These are phyloP conservation scores for Globisporangium spinosum DNA, from an alignment of 352 stramenopile genomes.

Conservation along the genomic window DNA sequence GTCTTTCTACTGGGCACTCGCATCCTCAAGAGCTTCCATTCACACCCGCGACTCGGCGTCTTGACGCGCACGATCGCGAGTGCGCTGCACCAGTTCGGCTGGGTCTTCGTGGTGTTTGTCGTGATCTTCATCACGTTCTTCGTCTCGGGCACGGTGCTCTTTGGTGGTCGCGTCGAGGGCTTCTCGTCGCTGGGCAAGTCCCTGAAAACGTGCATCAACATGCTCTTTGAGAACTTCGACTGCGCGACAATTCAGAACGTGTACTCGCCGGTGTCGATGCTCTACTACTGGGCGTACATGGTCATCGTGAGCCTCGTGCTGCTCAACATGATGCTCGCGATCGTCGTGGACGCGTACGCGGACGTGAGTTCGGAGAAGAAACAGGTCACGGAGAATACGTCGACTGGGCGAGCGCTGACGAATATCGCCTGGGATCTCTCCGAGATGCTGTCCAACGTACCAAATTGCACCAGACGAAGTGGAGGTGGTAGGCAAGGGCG, in stretches of 20 bases:
- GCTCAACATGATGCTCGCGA: conserved; percentile 74
- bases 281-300: conserved; percentile 73
- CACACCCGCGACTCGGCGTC: conserved; percentile 52
- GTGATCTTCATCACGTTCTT: conserved; percentile 57
- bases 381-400: conserved; percentile 23
- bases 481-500: not conserved
- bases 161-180: conserved; percentile 44
- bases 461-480: not conserved
- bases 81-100: conserved; percentile 43
- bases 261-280: conserved; percentile 36
- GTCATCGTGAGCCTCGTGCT: conserved; percentile 58
- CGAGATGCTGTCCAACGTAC: not conserved
- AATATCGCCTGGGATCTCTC: conserved; percentile 24
- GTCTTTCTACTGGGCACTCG: conserved; percentile 35
- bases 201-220: conserved; percentile 58
- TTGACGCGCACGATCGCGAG: conserved; percentile 50
- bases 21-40: conserved; percentile 49
- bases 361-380: conserved; percentile 41
- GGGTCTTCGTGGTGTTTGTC: conserved; percentile 56
- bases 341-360: conserved; percentile 54
- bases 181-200: conserved; percentile 43
- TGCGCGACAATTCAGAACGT: conserved; percentile 42
- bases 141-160: conserved; percentile 44
- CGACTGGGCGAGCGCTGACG: conserved; percentile 21
- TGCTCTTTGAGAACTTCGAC: conserved; percentile 68